phyloP scores from a whole-genome alignment of 305 asterid genomes.

The Andrographis paniculata region DNA sequence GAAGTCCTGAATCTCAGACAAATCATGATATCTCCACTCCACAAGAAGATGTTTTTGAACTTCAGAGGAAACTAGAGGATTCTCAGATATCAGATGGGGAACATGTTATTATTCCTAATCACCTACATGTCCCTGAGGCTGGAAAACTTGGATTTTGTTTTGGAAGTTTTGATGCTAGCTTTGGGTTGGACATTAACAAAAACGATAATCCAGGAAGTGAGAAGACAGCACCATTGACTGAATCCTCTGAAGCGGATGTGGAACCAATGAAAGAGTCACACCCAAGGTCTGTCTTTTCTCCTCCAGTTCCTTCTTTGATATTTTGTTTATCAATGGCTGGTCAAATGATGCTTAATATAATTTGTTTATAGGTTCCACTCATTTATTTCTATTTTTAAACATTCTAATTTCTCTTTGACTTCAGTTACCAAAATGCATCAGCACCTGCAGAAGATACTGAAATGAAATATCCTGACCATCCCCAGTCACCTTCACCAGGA shows the following conservation, averaged over 20 bases:
- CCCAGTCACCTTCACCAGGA: conserved; percentile 30
- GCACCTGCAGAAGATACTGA: conserved; percentile 32
- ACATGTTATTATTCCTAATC: conserved; percentile 76
- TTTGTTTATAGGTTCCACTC: too few relatives aligned
- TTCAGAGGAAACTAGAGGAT: conserved; percentile 57
- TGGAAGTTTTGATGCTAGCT: conserved; percentile 82
- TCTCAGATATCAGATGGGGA: conserved; percentile 49
- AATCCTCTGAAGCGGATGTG: conserved; percentile 46
- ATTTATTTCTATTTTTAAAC: neutral
- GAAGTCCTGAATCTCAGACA: conserved; percentile 33
- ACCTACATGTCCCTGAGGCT: conserved; percentile 77
- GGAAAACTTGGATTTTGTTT: conserved; percentile 83
- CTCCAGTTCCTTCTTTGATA: neutral
- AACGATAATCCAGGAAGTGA: conserved; percentile 35
- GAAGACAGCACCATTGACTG: conserved; percentile 36
- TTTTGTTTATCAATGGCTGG: neutral
- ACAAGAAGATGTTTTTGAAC: conserved; percentile 46
- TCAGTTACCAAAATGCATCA: conserved; percentile 35
- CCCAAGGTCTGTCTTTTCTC: conserved; percentile 45
- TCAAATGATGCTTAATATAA: too few relatives aligned
- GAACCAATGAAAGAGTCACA: conserved; percentile 45
- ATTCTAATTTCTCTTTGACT: conserved; percentile 13
- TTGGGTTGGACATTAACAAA: conserved; percentile 44
- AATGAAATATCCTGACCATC: conserved; percentile 23
- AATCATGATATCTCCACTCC: conserved; percentile 28